Base-by-base conservation (phyloP, 352 stramenopile species). In the Globisporangium perplexum region DNA sequence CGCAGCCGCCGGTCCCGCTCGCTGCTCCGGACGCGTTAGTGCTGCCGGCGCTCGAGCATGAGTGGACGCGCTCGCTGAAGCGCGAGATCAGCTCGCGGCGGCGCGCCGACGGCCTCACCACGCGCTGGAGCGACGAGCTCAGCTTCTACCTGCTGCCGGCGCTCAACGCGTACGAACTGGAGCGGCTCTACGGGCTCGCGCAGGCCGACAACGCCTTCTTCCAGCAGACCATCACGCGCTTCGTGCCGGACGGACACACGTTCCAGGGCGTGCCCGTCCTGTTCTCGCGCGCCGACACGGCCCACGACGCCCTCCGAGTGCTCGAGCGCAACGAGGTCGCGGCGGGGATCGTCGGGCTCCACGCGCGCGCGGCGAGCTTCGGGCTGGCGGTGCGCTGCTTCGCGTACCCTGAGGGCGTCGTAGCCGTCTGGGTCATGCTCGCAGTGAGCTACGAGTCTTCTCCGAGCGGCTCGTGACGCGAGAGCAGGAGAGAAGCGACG, bases 101-200 rank as follows among this genome's bases (percentile, higher is more conserved):
- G 31, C 68, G 72, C 36, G 64, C 48, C 7, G 60, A 73, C 35
- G 77, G 82, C 7, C 65, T 90, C 47, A 50, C 66, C 45, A 95
- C 85, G 18, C 65, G 61, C 7, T 96, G 83, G 83, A 92, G 82
- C 50, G 70, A 83, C 35, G 75, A 83, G 33, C 71, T 96, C 22
- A 70, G 66, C 50, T 90, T 92, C 56, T 86, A 80, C 47, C 58
- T 96, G 44, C 66, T 88, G 10, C 87, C 86, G 24, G 86, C 88
- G n/a, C 73, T 96, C 20, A 79, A 79, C 42, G 85, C 86, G 15
- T 96, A 96, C 63, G 88, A 96, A 36, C 57, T 87, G 43, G 88
- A 96, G 62, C 75, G 86, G 8, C 54, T 89, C 17, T 81, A 91
- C 57, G 68, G 66, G 36, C 52, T 87, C 10, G 52, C 72, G 4